Evolutionary conservation across 805 yeast species (phyloP).

Genomic region (Clavispora vitiphila): DNA sequence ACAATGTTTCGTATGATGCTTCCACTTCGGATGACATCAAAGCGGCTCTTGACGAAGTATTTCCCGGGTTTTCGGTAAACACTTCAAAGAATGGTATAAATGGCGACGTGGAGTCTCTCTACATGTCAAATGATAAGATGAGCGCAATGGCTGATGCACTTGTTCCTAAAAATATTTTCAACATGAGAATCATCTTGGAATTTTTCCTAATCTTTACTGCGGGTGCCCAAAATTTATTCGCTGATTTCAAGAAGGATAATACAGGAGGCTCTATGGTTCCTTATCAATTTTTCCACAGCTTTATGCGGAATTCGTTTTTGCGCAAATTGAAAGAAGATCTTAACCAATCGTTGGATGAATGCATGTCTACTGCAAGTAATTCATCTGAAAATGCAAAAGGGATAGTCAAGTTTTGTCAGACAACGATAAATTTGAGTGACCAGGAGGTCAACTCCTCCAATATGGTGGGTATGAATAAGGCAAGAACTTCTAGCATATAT

Average conservation of each 20-base stretch:
- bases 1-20: conserved; percentile 23
- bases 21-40: conserved; percentile 26
- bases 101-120: conserved; percentile 29
- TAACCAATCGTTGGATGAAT: conserved; percentile 44
- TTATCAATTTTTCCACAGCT: conserved; percentile 50
- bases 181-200: conserved; percentile 74
- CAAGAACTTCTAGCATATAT: conserved; percentile 17
- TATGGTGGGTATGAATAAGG: not conserved
- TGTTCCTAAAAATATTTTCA: conserved; percentile 67
- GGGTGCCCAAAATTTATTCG: conserved; percentile 40
- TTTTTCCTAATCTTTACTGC: conserved; percentile 66
- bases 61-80: conserved; percentile 56
- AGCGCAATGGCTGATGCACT: conserved; percentile 55
- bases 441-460: conserved; percentile 1
- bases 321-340: conserved; percentile 59
- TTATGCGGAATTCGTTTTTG: conserved; percentile 61
- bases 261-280: conserved; percentile 14
- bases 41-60: conserved; percentile 50
- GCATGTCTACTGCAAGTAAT: conserved; percentile 12
- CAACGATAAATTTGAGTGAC: conserved; percentile 4
- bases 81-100: conserved; percentile 8
- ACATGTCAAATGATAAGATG: conserved; percentile 56
- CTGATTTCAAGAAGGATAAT: conserved; percentile 12
- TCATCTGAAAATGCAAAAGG: not conserved
- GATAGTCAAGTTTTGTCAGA: conserved; percentile 7